Conservation (phyloP, 2,329 filamentous ascomycete genomes). For the Cladophialophora carrionii region DNA sequence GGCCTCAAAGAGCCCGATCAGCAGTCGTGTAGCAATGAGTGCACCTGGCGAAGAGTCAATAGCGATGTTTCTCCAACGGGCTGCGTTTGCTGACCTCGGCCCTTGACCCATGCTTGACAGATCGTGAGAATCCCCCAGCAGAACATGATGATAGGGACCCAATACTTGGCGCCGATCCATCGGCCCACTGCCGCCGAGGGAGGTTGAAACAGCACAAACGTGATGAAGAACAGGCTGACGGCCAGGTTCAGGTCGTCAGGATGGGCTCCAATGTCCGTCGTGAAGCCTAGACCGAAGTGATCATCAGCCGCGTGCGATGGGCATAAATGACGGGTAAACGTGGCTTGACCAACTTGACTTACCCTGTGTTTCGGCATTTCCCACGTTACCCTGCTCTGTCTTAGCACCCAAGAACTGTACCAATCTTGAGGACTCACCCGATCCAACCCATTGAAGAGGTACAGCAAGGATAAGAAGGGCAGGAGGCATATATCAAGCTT, state of each 20-base stretch:
- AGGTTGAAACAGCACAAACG: conserved; percentile 63
- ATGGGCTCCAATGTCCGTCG: conserved; percentile 56
- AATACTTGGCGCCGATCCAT: conserved; percentile 53
- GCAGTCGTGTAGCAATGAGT: conserved; percentile 38
- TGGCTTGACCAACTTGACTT: not conserved
- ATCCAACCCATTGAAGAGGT: conserved; percentile 58
- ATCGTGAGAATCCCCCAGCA: conserved; percentile 57
- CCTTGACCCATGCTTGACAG: conserved; percentile 52
- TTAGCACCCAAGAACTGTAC: not conserved
- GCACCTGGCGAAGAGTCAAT: conserved; percentile 8
- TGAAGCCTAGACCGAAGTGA: conserved; percentile 49
- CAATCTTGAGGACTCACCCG: conserved; percentile 39
- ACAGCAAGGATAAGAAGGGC: conserved; percentile 57
- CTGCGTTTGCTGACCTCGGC: conserved; percentile 51
- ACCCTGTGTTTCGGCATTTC: conserved; percentile 57
- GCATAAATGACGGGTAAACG: not conserved
- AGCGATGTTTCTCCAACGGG: conserved; percentile 43
- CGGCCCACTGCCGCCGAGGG: conserved; percentile 53
- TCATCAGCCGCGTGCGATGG: not conserved
- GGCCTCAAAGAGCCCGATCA: conserved; percentile 43
- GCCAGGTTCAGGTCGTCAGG: conserved; percentile 60
- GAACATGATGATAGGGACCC: conserved; percentile 61
- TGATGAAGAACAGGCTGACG: conserved; percentile 61
- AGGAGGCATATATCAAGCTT: conserved; percentile 57
- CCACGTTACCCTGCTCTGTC: conserved; percentile 51